Conservation (phyloP, 495 filamentous ascomycete species). For the Ramalina intermedia region DNA sequence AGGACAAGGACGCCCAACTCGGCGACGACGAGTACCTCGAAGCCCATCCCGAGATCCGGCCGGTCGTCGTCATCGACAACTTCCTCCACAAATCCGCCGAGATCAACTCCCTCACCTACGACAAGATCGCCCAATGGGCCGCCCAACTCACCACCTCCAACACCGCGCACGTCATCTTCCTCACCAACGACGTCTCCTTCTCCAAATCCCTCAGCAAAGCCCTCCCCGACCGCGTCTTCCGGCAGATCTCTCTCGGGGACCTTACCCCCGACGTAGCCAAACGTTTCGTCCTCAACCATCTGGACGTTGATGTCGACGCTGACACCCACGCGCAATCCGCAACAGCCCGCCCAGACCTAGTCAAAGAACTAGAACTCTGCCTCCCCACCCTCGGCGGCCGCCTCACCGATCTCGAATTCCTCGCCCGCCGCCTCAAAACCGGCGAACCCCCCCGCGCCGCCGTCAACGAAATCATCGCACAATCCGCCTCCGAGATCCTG, state of each 20-base stretch:
- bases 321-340: slow-evolving; percentile 26
- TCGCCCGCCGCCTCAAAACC: slow-evolving; percentile 76
- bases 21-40: slow-evolving; percentile 83
- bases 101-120: slow-evolving; percentile 54
- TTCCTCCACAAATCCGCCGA: slow-evolving; percentile 73
- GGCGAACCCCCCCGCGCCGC: slow-evolving; percentile 75
- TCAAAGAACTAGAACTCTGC: slow-evolving; percentile 57
- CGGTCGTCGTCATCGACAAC: slow-evolving; percentile 88
- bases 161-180: slow-evolving; percentile 88
- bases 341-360: slow-evolving; percentile 28
- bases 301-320: slow-evolving; percentile 29
- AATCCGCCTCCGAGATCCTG: slow-evolving; percentile 75
- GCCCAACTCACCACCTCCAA: slow-evolving; percentile 77
- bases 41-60: slow-evolving; percentile 68
- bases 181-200: slow-evolving; percentile 85
- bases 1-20: slow-evolving; percentile 57
- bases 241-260: slow-evolving; percentile 70
- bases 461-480: slow-evolving; percentile 78
- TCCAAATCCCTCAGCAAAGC: slow-evolving; percentile 77
- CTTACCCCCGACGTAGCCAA: slow-evolving; percentile 75
- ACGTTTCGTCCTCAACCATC: slow-evolving; percentile 73
- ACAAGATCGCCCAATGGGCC: slow-evolving; percentile 86
- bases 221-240: slow-evolving; percentile 82
- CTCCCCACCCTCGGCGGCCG: slow-evolving; percentile 76
- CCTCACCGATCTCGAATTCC: slow-evolving; percentile 84